phyloP scores from a whole-genome alignment of 352 stramenopile species.

The Phytophthora colocasiae region DNA sequence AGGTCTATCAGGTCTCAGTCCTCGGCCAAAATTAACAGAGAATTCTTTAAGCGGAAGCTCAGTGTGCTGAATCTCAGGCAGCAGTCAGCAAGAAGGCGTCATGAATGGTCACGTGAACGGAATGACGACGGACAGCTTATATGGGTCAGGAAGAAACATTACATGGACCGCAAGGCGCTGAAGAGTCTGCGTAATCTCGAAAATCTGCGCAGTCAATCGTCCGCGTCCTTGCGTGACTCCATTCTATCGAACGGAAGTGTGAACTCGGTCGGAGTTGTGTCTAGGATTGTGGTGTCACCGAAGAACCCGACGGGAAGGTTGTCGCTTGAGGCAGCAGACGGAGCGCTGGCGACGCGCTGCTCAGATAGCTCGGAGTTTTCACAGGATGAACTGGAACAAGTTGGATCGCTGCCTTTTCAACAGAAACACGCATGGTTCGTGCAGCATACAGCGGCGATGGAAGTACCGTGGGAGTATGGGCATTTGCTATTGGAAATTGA shows the following conservation, averaged over 20 bases:
- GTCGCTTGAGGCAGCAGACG: conserved; percentile 75
- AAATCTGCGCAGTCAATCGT: conserved; percentile 59
- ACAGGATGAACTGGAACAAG: conserved; percentile 75
- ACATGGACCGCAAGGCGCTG: conserved; percentile 74
- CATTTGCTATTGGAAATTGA: conserved; percentile 89
- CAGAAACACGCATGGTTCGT: conserved; percentile 92
- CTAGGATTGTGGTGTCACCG: conserved; percentile 74
- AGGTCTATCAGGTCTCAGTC: conserved; percentile 30
- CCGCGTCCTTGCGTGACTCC: conserved; percentile 70
- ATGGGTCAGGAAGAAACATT: conserved; percentile 84
- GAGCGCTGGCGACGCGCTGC: conserved; percentile 58
- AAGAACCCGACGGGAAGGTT: conserved; percentile 79
- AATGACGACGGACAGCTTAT: conserved; percentile 85
- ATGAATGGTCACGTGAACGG: conserved; percentile 83
- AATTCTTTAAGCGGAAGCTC: conserved; percentile 82
- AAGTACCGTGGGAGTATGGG: conserved; percentile 89
- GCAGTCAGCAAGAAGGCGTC: conserved; percentile 82
- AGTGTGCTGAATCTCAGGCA: conserved; percentile 81
- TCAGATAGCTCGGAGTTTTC: conserved; percentile 74
- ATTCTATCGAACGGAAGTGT: conserved; percentile 68
- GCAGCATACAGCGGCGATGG: conserved; percentile 84
- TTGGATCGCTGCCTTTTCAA: conserved; percentile 78
- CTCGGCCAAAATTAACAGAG: conserved; percentile 55
- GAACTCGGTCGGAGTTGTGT: conserved; percentile 79
- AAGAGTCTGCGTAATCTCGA: conserved; percentile 62